A percentile compares a stretch with the other conserved stretches of the same genome.
Conservation (phyloP, 1,284 basidiomycete genomes). For the Flammula alnicola region DNA sequence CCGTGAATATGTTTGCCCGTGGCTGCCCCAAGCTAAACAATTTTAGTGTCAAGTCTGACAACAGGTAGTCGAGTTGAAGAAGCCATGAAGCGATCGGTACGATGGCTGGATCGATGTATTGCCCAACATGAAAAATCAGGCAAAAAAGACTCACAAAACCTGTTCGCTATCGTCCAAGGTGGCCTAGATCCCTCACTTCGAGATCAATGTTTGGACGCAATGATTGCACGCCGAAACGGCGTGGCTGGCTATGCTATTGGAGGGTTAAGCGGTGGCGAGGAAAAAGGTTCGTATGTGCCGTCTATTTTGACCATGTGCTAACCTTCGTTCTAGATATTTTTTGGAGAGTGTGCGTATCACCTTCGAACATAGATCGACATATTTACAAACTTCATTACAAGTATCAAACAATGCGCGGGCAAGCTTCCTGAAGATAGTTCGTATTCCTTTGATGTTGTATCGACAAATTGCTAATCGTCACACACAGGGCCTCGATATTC, state of each 20-base stretch:
- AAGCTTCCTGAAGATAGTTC: constrained; percentile 74
- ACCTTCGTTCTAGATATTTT: constrained; percentile 62
- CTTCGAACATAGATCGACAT: constrained; percentile 4
- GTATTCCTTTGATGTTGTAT: constrained; percentile 31
- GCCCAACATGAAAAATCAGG: constrained; percentile 70
- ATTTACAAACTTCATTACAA: constrained; percentile 32
- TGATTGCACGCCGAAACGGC: constrained; percentile 71
- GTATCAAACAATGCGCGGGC: constrained; percentile 80
- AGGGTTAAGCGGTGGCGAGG: constrained; percentile 84
- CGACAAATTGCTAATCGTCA: constrained; percentile 17
- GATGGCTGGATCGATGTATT: constrained; percentile 88
- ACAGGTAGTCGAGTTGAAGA: constrained; percentile 79
- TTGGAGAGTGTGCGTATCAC: constrained; percentile 73
- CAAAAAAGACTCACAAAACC: constrained; percentile 66
- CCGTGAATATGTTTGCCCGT: constrained; percentile 30
- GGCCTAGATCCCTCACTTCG: constrained; percentile 73
- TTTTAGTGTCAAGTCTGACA: constrained; percentile 72
- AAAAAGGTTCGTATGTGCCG: constrained; percentile 62
- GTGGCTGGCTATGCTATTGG: constrained; percentile 87
- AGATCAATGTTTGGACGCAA: constrained; percentile 76
- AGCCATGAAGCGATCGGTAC: constrained; percentile 80
- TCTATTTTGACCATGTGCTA: constrained; percentile 8
- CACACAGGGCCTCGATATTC: constrained; percentile 76
- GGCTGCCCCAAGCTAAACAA: constrained; percentile 3
- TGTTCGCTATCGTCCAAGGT: constrained; percentile 89